Evolutionary conservation across 108 stramenopile genomes (phyloP), one percentile per base, ranked within the genome.

Genomic region (Parietichytrium sp.): DNA sequence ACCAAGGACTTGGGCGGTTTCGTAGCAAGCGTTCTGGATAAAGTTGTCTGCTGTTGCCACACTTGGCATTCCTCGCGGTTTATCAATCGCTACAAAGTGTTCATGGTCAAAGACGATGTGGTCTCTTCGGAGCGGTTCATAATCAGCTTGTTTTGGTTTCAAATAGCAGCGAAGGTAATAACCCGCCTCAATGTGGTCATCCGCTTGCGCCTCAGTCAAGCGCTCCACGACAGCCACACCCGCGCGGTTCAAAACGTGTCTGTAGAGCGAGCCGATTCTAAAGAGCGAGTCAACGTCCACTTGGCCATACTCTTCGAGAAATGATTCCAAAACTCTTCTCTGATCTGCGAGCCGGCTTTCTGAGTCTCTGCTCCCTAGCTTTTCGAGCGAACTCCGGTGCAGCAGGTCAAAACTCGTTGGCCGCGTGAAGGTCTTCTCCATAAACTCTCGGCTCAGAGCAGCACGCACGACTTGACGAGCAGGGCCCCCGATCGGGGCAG

Each of bases 401-500:
- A 72, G 42, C 23, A 45, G 33, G 8, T 72, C 61, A 42, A 72
- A 72, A n/a, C 16, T 18, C 15, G 10, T 47, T 7, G 61, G 61
- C 61, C 61, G 36, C 61, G 42, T 25, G 61, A 72, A 72, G 8
- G 61, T 42, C 61, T 72, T 72, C 29, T 16, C 61, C 33, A 42
- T 33, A 33, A 27, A 23, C 33, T 72, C 42, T 3, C 38, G 38
- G 23, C 38, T 42, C 33, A 72, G 61, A 16, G 61, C 61, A n/a
- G 61, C 61, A 23, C 38, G 33, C 38, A 72, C 38, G 23, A 72
- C 61, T 42, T 72, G 23, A 8, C 1, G 61, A n/a, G 33, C 42
- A 8, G 61, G 61, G 16, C 61, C 61, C 42, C 38, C 16, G 38
- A n/a, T 42, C 8, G 61, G 61, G 23, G 61, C 61, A 33, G 61